Evolutionary conservation across 2,329 filamentous ascomycete species (phyloP), one percentile per base, ranked within the genome.

Genomic region (Colletotrichum sp.): DNA sequence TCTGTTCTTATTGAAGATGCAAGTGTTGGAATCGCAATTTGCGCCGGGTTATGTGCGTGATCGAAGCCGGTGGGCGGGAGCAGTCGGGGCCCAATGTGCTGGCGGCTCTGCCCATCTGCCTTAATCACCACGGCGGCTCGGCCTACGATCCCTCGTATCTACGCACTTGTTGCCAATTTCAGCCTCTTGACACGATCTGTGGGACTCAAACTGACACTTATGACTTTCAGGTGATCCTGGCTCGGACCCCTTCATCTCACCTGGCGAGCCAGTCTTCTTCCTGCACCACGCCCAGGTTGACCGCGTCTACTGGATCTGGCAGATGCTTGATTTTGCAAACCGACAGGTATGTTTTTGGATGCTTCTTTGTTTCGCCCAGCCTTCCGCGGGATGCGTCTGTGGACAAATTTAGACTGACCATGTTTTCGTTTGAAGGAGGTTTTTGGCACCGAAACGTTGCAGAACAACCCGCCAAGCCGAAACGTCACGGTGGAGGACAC

Each of bases 241-340:
- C 28, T 82, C 84, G 68, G 88, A 89, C 76, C 82, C 87, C 77
- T 87, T 85, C 77, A 83, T 85, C 63, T 87, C 85, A 6, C 84
- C 87, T 2, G 82, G 85, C 8, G 87, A 89, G 76, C 87, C 87
- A 2, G 85, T 80, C 6, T 89, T 89, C 81, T 88, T 83, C 67
- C 79, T 87, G 12, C 87, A 89, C 76, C 87, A 89, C 72, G 85
- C 81, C 0, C 83, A 87, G 78, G 85, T 89, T 66, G 88, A 89
- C 75, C 83, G 87, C 18, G 81, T 87, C 70, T 88, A 87, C 80
- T 88, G 86, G 80, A 85, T 89, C 78, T 89, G 87, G 87, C 87
- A 88, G 81, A 59, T 86, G 71, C 83, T 87, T 34, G 84, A 88
- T 77, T 84, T 81, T 81, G 80, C 81, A 64, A 81, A 84, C 62